A percentile compares a stretch with the other conserved stretches of the same genome.
phyloP scores from a whole-genome alignment of 169 alveolate species.

The Plasmodium coatneyi region DNA sequence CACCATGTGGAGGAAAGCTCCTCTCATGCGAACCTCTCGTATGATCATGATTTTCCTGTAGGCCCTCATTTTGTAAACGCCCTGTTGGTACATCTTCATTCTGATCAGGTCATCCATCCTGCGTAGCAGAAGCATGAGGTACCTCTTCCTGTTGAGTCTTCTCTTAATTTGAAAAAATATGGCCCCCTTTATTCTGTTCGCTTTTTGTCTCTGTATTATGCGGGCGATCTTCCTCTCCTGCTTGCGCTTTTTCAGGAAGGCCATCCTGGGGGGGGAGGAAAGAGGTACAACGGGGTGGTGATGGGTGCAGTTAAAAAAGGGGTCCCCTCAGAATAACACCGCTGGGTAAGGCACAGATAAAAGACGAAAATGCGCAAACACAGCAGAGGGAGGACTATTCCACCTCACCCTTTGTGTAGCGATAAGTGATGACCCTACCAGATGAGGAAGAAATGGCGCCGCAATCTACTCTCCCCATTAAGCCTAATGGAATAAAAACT shows the following conservation, averaged over 20 bases:
- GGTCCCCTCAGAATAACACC: neutral
- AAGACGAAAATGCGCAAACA: neutral
- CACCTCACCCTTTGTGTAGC: neutral
- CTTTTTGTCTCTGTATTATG: conserved; percentile 3
- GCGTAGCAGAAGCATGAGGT: neutral
- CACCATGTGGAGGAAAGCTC: neutral
- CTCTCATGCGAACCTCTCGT: conserved; percentile 25
- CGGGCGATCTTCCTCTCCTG: conserved; percentile 7
- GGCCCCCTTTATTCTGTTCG: conserved; percentile 12
- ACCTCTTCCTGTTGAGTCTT: conserved; percentile 14
- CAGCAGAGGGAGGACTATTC: neutral
- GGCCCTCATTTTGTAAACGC: neutral
- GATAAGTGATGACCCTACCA: neutral
- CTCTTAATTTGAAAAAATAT: conserved; percentile 28
- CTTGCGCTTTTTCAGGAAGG: neutral
- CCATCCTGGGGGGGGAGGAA: neutral
- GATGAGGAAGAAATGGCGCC: neutral
- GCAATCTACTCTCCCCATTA: neutral
- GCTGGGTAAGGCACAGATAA: too few relatives aligned
- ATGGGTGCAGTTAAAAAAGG: neutral
- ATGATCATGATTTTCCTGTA: neutral
- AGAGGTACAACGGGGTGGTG: neutral
- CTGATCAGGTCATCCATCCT: conserved; percentile 14
- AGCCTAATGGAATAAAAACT: conserved; percentile 4
- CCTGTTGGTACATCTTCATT: conserved; percentile 4